Base-by-base conservation (phyloP, 192 early-diverging fungal species). In the Kappamyces sp. region DNA sequence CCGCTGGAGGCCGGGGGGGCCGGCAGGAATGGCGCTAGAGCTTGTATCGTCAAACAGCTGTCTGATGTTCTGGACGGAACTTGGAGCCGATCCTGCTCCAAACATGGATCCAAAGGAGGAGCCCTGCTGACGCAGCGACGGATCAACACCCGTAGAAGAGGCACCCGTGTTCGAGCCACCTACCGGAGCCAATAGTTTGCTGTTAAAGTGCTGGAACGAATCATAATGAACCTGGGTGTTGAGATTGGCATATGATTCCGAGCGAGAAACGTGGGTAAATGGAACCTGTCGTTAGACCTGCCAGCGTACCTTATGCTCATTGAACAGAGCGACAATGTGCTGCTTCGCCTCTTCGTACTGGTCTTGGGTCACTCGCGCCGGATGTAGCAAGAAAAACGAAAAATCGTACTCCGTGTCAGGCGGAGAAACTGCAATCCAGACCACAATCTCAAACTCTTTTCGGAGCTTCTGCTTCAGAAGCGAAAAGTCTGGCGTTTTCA, bases 131-230 rank as follows among this genome's bases (percentile, higher is more conserved):
- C 29, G 30, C 5, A 32, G 37, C 2, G 32, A 61, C 22, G 31
- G 8, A 40, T 58, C 40, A 41, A 53, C 15, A 11, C 12, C 14
- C 9, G 15, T 15, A 9, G 50, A 11, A 15, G 41, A 46, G 9
- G 15, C 30, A 57, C 73, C 58, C 4, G 64, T 34, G 30, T 66
- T 67, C 22, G 22, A 22, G 22, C 22, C 0, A 0, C 22, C 22
- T 46, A 73, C 71, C 34, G 73, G 61, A 41, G 75, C 72, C 14
- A 84, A 34, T 1, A 78, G 61, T 48, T 77, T 82, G 57, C 66
- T 74, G 58, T 76, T 79, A 59, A 86, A 80, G 41, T 81, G 78
- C 40, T 77, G 68, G 57, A 84, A 82, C 5, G 82, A 66, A 47
- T 83, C 86, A 50, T 72, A 77, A n/a, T 59, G 54, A 22, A 48